phyloP scores from a whole-genome alignment of 768 basidiomycete species.

The Boletus barrowsii region DNA sequence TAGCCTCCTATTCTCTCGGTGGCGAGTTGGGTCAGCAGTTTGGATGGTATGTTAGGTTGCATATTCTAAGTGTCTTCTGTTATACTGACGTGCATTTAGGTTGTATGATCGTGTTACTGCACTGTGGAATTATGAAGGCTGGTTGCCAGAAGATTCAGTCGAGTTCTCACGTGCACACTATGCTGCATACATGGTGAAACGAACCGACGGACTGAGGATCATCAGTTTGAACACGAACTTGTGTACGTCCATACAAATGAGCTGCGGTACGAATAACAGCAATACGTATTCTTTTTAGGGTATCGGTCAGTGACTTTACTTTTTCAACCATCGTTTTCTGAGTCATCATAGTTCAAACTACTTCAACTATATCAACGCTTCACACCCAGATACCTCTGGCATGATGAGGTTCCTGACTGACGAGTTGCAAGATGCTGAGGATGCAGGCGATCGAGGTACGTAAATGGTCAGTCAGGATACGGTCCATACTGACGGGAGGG shows the following conservation, averaged over 20 bases:
- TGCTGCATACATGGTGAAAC: constrained; percentile 66
- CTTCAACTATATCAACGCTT: constrained; percentile 77
- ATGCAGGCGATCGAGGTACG: constrained; percentile 68
- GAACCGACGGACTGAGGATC: constrained; percentile 62
- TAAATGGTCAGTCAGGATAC: not conserved
- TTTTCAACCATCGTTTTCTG: constrained; percentile 3
- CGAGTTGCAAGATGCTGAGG: constrained; percentile 76
- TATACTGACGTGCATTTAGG: constrained; percentile 37
- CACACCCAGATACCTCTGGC: constrained; percentile 64
- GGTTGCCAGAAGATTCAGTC: constrained; percentile 60
- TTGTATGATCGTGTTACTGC: constrained; percentile 72
- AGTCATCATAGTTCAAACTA: constrained; percentile 51
- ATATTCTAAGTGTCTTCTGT: not conserved
- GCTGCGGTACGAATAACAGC: not conserved
- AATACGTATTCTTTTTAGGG: constrained; percentile 22
- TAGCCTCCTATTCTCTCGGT: constrained; percentile 57
- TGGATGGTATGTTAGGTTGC: constrained; percentile 48
- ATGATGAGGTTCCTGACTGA: constrained; percentile 77
- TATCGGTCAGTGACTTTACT: constrained; percentile 23
- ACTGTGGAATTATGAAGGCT: constrained; percentile 69
- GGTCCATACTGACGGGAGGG: constrained; percentile 10
- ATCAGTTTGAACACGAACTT: constrained; percentile 77
- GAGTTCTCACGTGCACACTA: constrained; percentile 64
- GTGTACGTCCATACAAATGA: constrained; percentile 43
- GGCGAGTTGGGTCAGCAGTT: constrained; percentile 56